Conservation (phyloP, 306 rosid species). For the Vicia villosa region DNA sequence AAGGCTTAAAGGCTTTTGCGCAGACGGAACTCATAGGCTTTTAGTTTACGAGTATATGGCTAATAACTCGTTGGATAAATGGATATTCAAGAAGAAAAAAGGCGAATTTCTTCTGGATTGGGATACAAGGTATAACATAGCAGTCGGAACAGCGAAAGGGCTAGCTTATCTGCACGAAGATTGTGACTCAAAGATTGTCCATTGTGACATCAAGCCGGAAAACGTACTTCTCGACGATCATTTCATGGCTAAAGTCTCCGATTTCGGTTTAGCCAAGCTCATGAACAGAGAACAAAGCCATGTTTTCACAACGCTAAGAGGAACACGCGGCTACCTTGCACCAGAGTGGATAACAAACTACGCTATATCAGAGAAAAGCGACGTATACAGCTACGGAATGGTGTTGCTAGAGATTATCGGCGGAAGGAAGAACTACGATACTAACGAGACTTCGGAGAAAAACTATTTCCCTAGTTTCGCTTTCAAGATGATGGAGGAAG, state of each 20-base stretch:
- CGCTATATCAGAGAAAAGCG: constrained; percentile 94
- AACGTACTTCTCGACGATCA: constrained; percentile 83
- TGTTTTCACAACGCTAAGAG: constrained; percentile 86
- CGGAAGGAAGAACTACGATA: constrained; percentile 82
- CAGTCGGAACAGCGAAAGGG: constrained; percentile 90
- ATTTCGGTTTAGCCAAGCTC: constrained; percentile 87
- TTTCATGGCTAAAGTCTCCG: constrained; percentile 81
- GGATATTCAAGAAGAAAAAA: constrained; percentile 71
- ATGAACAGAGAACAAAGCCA: constrained; percentile 89
- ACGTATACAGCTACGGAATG: constrained; percentile 91
- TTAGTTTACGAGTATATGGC: constrained; percentile 87
- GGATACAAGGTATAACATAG: constrained; percentile 78
- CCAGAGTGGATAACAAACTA: constrained; percentile 98
- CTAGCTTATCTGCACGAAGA: constrained; percentile 89
- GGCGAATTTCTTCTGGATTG: constrained; percentile 65
- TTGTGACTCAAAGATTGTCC: constrained; percentile 85
- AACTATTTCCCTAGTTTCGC: constrained; percentile 80
- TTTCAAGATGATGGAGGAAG: constrained; percentile 87
- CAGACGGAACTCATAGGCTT: constrained; percentile 79
- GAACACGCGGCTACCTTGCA: constrained; percentile 89
- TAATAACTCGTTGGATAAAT: constrained; percentile 81
- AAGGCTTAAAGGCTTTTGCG: constrained; percentile 79
- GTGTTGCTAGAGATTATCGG: constrained; percentile 80
- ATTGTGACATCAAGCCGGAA: constrained; percentile 94
- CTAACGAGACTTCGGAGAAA: constrained; percentile 62